Base-by-base conservation (phyloP, 208 protist species). In the Crithidia expoeki region DNA sequence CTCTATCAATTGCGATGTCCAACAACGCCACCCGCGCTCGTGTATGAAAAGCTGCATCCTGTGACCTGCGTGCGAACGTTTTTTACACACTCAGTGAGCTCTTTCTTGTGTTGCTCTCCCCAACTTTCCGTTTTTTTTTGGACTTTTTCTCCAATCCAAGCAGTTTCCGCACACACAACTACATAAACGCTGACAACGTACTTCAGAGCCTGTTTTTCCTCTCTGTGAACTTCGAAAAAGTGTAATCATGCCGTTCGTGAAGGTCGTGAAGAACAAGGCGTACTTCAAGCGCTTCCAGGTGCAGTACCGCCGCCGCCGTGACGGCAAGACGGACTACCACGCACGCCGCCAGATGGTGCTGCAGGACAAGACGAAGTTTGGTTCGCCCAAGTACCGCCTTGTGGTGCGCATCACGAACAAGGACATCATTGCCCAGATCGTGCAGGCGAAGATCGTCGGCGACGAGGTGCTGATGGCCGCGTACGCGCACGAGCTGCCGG, bases 261-360 rank as follows among this genome's bases (percentile, higher is more conserved):
- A 95, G 86, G 78, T 95, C 70, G 87, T 93, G 69, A 95, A 95
- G 90, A 95, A 91, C 85, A 96, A 94, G 85, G 86, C 88, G 80
- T 99, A 99, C 94, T 99, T 98, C 98, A 98, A 98, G 89, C 89
- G 98, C 78, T 99, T 90, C 86, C 98, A 99, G 93, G 96, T 99
- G 74, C 90, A 99, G 89, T 99, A 97, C 94, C 89, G 98, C 83
- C 60, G 61, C 44, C 85, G 98, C 72, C 93, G 98, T 75, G 98
- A 99, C 85, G 97, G 98, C 65, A 99, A 99, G 88, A 99, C 99
- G 61, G 98, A 99, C 86, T 99, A 99, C 93, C 89, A 95, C 60
- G 96, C 96, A 40, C 93, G 99, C 75, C 84, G 97, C 64, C 79
- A 90, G 53, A 92, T 99, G 36, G 94, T 99, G 77, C 80, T 92